Evolutionary conservation across 2,329 filamentous ascomycete genomes (phyloP).

Genomic region (Cadophora luteo-olivacea): DNA sequence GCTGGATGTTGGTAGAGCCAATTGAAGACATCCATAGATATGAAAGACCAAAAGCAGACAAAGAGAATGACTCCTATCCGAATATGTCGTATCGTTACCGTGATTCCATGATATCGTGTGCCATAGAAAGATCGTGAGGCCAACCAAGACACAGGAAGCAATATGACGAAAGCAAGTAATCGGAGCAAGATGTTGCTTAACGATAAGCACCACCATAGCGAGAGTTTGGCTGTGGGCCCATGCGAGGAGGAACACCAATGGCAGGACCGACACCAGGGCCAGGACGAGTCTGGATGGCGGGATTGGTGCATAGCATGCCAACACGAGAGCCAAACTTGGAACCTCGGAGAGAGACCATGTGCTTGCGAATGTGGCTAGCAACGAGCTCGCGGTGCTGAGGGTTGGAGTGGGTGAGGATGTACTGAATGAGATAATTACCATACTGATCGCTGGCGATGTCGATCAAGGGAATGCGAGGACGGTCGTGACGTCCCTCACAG

Average conservation of each 20-base stretch:
- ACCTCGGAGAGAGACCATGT: conserved; percentile 98
- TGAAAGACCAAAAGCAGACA: conserved; percentile 44
- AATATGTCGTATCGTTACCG: conserved; percentile 44
- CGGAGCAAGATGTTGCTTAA: conserved; percentile 46
- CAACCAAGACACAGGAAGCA: conserved; percentile 40
- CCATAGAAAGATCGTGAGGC: conserved; percentile 42
- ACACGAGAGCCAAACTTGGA: conserved; percentile 99
- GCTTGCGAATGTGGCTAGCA: conserved; percentile 93
- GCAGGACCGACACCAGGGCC: conserved; percentile 79
- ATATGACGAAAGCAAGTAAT: conserved; percentile 39
- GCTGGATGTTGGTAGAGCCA: conserved; percentile 42
- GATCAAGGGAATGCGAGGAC: conserved; percentile 94
- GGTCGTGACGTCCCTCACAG: conserved; percentile 87
- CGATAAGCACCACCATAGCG: conserved; percentile 66
- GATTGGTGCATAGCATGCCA: conserved; percentile 98
- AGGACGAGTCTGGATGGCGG: conserved; percentile 85
- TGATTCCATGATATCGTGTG: conserved; percentile 41
- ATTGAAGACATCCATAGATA: conserved; percentile 45
- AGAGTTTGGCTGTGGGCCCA: conserved; percentile 60
- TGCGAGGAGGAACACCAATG: conserved; percentile 58
- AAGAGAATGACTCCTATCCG: conserved; percentile 38
- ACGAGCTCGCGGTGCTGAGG: conserved; percentile 92
- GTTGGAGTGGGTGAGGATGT: conserved; percentile 89
- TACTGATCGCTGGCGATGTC: conserved; percentile 99
- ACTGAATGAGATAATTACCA: conserved; percentile 97